Base-by-base conservation (phyloP, 2,329 filamentous ascomycete genomes). In the Biscogniauxia sp. region DNA sequence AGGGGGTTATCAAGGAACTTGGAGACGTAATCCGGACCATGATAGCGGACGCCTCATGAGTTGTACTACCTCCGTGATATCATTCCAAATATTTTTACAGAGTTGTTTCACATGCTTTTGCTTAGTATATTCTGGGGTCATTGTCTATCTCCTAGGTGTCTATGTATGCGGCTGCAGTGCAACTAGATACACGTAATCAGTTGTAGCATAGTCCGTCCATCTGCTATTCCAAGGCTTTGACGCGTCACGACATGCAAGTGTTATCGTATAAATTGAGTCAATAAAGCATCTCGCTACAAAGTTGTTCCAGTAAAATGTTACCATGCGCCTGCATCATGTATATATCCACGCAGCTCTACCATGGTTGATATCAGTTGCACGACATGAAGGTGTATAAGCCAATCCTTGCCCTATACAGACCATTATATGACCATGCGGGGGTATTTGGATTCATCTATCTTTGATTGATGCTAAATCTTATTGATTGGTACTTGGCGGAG, bases 1-100 rank as follows among this genome's bases (percentile, higher is more conserved):
- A 76, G 57, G 75, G 74, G 15, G 80, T 80, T 0, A 76, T 83
- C 57, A 76, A 76, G 63, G 80, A 83, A 64, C 70, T 84, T 15
- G 77, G 76, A 6, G 75, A 79, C 56, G 76, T 79, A 7, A 76
- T 80, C 20, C 74, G 78, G 20, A 70, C 62, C 32, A 73, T 73
- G 69, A 71, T 73, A 20, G 57, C 55, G 19, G 64, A 72, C 25
- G 67, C 66, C 13, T 62, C 64, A 17, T 66, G 54, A 59, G 59
- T 62, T 56, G 61, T 76, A 76, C 4, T 68, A 78, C 25, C 57
- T 55, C 54, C 32, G 52, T 32, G 54, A 56, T 62, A 61, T 56
- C 64, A 51, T 25, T 53, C 53, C 37, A 45, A 45, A 45, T 45
- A 17, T 17, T n/a, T 1, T 45, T n/a, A 45, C 17, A n/a, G 7